Conservation (phyloP, 2,329 filamentous ascomycete species). For the Sclerotinia borealis region DNA sequence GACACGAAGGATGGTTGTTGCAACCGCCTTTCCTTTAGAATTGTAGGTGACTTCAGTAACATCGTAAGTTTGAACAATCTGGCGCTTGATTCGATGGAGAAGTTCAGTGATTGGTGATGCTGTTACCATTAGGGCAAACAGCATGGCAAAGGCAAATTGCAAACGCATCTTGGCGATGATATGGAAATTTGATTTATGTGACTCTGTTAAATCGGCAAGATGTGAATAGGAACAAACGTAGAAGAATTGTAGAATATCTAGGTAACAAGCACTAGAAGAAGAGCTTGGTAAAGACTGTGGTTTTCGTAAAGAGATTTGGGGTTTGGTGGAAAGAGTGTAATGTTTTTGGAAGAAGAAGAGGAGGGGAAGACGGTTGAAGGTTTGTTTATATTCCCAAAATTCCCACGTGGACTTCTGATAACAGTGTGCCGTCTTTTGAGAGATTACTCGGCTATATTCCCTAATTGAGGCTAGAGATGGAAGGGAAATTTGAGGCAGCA, state of each 20-base stretch:
- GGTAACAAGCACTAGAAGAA: conserved; percentile 6
- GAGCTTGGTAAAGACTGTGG: conserved; percentile 8
- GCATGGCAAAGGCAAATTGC: conserved; percentile 1
- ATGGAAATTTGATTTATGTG: background rate
- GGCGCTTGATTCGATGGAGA: background rate
- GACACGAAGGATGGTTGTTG: conserved; percentile 5
- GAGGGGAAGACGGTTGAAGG: background rate
- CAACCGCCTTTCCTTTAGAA: conserved; percentile 3
- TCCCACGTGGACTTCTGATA: background rate
- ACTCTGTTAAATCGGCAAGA: background rate
- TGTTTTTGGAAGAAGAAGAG: background rate
- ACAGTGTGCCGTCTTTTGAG: background rate
- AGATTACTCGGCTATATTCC: background rate
- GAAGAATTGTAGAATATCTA: background rate
- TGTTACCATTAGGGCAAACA: conserved; percentile 6
- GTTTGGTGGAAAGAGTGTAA: background rate
- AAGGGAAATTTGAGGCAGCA: background rate
- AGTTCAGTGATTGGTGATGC: conserved; percentile 8
- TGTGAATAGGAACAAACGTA: background rate
- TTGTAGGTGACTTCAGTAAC: conserved; percentile 9
- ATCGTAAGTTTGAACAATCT: conserved; percentile 9
- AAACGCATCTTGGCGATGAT: conserved; percentile 7
- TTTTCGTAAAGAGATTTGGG: background rate
- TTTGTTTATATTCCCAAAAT: conserved; percentile 4
- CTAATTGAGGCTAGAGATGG: background rate